Evolutionary conservation across 345 rosid species (phyloP), one percentile per base, ranked within the genome.

Genomic region (Murraya koenigii): DNA sequence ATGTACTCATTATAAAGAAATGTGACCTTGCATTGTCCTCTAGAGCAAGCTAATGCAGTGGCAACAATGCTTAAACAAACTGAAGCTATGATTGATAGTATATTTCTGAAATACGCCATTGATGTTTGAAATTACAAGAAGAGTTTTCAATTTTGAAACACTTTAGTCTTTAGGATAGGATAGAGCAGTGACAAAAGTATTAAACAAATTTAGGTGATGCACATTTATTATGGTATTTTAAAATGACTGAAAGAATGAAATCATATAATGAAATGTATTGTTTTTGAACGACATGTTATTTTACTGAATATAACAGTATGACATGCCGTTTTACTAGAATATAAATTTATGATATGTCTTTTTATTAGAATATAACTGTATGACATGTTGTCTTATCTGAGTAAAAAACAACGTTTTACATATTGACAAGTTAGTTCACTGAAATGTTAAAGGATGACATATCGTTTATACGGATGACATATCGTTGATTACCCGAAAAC

Each of bases 21-120:
- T 19, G n/a, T 23, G 13, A 80, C 79, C 72, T 44, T 64, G 80
- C 80, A 81, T 33, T 76, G 66, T 77, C 80, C 80, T 56, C 28
- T 71, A 9, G 83, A 52, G 66, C 80, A 81, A 64, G 77, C 73
- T 15, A 36, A 47, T 6, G 71, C 39, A 32, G 63, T 17, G 17
- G 63, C 59, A 63, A 35, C 6, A 23, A 60, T 3, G 66, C 67
- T 30, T 44, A 49, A 55, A 38, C 30, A 36, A 25, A 75, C 35
- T 47, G 64, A 68, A 61, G 60, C 30, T 22, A 26, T 20, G 7
- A 41, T 1, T 20, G 62, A 65, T 49, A 33, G 63, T 0, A 71
- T 36, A 25, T 17, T 63, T 39, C 22, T 19, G 30, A 36, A 38
- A 66, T 28, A 17, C 8, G 10, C 72, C 81, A 66, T 65, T 73